Evolutionary conservation across 2,329 filamentous ascomycete genomes (phyloP), one percentile per base, ranked within the genome.

Genomic region (Delphinella strobiligena): DNA sequence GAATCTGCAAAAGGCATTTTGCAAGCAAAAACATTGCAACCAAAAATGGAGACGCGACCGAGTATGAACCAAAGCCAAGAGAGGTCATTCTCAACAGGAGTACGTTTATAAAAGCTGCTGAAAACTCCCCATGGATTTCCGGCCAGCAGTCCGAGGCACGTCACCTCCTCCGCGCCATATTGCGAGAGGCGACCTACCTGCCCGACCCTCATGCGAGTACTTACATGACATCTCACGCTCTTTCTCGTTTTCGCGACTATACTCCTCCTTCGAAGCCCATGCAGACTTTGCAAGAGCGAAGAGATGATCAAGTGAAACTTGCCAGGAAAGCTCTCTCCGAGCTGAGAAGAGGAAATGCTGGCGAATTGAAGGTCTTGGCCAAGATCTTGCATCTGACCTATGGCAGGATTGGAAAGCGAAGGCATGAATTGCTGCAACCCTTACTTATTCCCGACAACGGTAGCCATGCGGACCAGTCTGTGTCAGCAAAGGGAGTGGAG

Each of bases 171-270:
- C 71, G 75, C 36, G 62, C 67, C 17, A 62, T 76, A 8, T 66
- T 79, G 30, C 69, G 75, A 43, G 70, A 78, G 59, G 66, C 65
- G 45, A 67, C 69, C 40, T 79, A 79, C 49, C 67, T 80, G 30
- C 74, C 76, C 19, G 74, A 79, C 50, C 62, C 69, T 1, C 56
- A 63, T 42, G 71, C 73, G 30, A 66, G 69, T 46, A 39, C 47
- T 22, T 72, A 69, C 56, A 61, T 74, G 54, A 61, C 61, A 42
- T 50, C 61, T 37, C 62, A 74, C 53, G 58, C 72, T 33, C 45
- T 69, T 24, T 46, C 51, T 27, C 62, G 68, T 45, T 78, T 72
- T 55, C 63, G 65, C 37, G 58, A 63, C 19, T 61, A 64, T 46
- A 54, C 58, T 46, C 19, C 19, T 27, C 22, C 9, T 15, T 31